Percentiles rank a stretch among this genome's conserved stretches.
Conservation (phyloP, 2,329 filamentous ascomycete species). For the Aspergillus pseudonomiae region DNA sequence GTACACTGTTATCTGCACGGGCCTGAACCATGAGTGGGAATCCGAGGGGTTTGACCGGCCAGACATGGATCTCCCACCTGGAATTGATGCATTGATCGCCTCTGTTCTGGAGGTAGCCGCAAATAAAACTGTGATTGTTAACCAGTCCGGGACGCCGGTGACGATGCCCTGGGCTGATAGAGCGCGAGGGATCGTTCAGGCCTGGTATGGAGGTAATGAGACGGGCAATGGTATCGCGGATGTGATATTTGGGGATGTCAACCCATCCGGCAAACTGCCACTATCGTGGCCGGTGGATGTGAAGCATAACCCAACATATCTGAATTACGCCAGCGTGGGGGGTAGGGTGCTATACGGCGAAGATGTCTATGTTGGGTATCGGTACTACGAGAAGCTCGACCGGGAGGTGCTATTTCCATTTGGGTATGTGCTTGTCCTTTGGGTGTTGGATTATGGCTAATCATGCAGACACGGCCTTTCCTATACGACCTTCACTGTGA, state of each 20-base stretch:
- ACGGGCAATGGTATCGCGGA: constrained; percentile 79
- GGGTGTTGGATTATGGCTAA: not conserved
- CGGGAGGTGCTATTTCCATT: constrained; percentile 71
- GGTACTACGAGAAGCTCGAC: constrained; percentile 72
- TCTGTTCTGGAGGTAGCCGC: constrained; percentile 67
- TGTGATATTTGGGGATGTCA: constrained; percentile 70
- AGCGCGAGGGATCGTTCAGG: constrained; percentile 64
- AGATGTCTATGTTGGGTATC: constrained; percentile 77
- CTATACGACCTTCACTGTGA: constrained; percentile 68
- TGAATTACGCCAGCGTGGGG: constrained; percentile 72
- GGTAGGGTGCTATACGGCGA: constrained; percentile 74
- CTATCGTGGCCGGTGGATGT: constrained; percentile 68
- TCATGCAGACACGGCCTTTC: constrained; percentile 66
- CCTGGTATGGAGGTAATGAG: constrained; percentile 83
- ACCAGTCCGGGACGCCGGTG: constrained; percentile 73
- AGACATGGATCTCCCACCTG: constrained; percentile 57
- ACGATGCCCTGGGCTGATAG: constrained; percentile 50
- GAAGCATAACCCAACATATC: constrained; percentile 71
- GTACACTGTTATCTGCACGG: constrained; percentile 26
- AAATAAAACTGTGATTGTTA: constrained; percentile 67
- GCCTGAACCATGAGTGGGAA: constrained; percentile 37
- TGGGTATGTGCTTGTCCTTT: constrained; percentile 37
- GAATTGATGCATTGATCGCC: constrained; percentile 59
- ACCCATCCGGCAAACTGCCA: constrained; percentile 73
- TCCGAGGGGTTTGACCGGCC: constrained; percentile 50